Conservation (phyloP, 306 rosid genomes). For the Begonia fuchsioides region DNA sequence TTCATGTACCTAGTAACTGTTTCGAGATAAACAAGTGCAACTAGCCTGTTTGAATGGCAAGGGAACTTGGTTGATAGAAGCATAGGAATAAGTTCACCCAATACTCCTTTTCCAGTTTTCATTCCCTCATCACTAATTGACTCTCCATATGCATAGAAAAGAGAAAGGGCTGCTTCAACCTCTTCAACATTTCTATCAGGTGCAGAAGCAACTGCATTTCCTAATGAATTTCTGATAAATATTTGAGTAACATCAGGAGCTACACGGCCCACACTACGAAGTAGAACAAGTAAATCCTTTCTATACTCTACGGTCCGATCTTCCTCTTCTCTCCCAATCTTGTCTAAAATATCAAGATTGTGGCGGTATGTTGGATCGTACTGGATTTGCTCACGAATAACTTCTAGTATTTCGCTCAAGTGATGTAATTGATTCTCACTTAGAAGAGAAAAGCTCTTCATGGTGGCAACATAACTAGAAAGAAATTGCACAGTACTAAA, state of each 20-base stretch:
- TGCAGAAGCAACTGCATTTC: constrained; percentile 50
- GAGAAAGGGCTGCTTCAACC: constrained; percentile 82
- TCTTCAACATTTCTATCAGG: constrained; percentile 69
- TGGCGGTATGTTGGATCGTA: constrained; percentile 54
- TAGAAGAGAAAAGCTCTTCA: constrained; percentile 54
- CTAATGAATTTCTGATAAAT: constrained; percentile 57
- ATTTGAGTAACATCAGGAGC: constrained; percentile 64
- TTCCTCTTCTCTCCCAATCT: constrained; percentile 88
- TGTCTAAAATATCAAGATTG: constrained; percentile 63
- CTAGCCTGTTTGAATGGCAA: constrained; percentile 86
- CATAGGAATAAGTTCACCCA: constrained; percentile 62
- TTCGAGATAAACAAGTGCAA: constrained; percentile 89
- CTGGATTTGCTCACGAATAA: constrained; percentile 53
- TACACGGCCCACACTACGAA: constrained; percentile 41
- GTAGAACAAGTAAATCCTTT: constrained; percentile 74
- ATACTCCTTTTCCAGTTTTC: constrained; percentile 48
- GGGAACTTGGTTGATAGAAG: constrained; percentile 70
- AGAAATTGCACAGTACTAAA: constrained; percentile 80
- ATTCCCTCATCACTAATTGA: constrained; percentile 58
- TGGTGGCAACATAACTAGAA: constrained; percentile 57
- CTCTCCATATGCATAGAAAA: constrained; percentile 74
- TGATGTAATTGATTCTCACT: constrained; percentile 59
- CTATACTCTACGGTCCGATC: constrained; percentile 79
- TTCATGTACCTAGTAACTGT: constrained; percentile 73
- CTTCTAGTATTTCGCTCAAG: constrained; percentile 79